phyloP scores from a whole-genome alignment of 805 yeast species.

The Sugiyamaella boreocaroliniensis region DNA sequence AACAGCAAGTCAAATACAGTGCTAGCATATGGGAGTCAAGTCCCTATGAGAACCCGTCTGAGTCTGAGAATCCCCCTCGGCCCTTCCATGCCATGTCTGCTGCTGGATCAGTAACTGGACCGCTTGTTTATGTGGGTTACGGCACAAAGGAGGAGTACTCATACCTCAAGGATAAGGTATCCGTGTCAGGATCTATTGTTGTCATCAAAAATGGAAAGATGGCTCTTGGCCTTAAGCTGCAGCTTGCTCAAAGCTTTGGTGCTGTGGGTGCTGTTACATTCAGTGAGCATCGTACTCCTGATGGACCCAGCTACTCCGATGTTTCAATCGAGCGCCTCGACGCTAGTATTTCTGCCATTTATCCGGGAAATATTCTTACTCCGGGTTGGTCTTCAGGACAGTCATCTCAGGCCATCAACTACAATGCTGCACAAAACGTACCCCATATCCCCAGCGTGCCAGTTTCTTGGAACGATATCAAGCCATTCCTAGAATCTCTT shows the following conservation, averaged over 20 bases:
- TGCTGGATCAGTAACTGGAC: constrained; percentile 49
- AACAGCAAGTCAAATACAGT: constrained; percentile 22
- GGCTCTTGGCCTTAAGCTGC: constrained; percentile 45
- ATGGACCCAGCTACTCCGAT: constrained; percentile 32
- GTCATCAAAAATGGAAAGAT: constrained; percentile 49
- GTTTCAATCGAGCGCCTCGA: constrained; percentile 44
- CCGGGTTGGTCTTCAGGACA: constrained; percentile 65
- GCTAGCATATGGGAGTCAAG: constrained; percentile 37
- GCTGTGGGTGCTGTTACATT: constrained; percentile 67
- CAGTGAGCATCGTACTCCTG: constrained; percentile 29
- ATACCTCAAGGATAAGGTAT: constrained; percentile 35
- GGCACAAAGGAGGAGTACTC: constrained; percentile 56
- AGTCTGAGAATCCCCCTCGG: constrained; percentile 25
- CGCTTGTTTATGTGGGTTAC: constrained; percentile 55
- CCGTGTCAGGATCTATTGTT: constrained; percentile 46
- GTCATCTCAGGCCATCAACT: constrained; percentile 35
- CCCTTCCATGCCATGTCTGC: constrained; percentile 62
- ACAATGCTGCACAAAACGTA: constrained; percentile 46
- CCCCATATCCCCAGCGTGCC: constrained; percentile 76
- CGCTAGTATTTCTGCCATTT: constrained; percentile 30
- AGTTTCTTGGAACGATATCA: constrained; percentile 66
- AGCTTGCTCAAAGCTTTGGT: constrained; percentile 49
- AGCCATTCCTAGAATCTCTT: constrained; percentile 34
- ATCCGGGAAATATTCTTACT: constrained; percentile 71
- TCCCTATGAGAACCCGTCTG: constrained; percentile 24